Evolutionary conservation across 1,284 basidiomycete genomes (phyloP).

Genomic region (Pseudozyma flocculosa): DNA sequence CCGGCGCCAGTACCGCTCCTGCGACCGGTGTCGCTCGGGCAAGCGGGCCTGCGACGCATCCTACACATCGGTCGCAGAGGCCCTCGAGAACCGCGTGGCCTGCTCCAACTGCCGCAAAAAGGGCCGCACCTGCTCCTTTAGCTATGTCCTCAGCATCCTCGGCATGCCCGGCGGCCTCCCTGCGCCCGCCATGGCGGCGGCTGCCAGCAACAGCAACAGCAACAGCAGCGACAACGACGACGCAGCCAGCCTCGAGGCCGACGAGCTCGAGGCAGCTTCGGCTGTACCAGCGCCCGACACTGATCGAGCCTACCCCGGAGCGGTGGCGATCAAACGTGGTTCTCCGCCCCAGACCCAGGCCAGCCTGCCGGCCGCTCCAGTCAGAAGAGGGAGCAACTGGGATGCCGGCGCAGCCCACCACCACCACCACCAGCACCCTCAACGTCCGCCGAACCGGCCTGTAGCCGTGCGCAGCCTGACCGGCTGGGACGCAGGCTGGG

Average conservation of each 20-base stretch:
- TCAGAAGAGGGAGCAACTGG: too few relatives aligned
- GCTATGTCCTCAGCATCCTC: conserved; percentile 16
- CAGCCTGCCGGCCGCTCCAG: too few relatives aligned
- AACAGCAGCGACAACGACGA: neutral
- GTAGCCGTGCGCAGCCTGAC: too few relatives aligned
- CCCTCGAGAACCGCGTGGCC: conserved; percentile 13
- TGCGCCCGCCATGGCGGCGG: neutral
- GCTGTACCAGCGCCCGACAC: too few relatives aligned
- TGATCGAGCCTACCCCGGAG: too few relatives aligned
- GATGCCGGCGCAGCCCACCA: too few relatives aligned
- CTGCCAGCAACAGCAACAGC: conserved; percentile 1
- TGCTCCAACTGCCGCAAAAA: conserved; percentile 21
- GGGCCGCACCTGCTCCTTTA: conserved; percentile 16
- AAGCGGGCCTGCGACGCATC: conserved; percentile 18
- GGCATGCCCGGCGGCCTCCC: conserved; percentile 6
- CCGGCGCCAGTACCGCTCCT: conserved; percentile 23
- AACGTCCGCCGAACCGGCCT: too few relatives aligned
- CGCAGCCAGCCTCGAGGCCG: neutral
- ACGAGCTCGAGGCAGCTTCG: too few relatives aligned
- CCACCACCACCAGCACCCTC: too few relatives aligned
- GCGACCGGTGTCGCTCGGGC: conserved; percentile 14
- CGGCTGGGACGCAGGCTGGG: too few relatives aligned
- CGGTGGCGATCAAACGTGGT: too few relatives aligned
- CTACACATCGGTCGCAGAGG: conserved; percentile 21
- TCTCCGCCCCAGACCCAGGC: too few relatives aligned